A percentile compares a stretch with the other conserved stretches of the same genome.
phyloP scores from a whole-genome alignment of 805 yeast species.

The Candida easanensis region DNA sequence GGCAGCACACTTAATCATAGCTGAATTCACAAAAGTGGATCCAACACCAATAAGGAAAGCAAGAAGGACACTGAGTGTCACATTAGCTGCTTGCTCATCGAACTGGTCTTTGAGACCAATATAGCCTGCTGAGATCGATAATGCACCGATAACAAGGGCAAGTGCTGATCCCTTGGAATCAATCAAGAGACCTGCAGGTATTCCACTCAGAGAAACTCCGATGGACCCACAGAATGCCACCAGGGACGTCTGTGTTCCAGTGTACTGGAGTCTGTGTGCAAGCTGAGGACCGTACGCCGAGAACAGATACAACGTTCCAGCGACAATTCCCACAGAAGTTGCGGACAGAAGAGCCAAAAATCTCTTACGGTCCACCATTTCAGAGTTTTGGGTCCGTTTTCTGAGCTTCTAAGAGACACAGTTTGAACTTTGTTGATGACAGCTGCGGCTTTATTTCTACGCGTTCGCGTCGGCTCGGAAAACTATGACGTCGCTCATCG shows the following conservation, averaged over 20 bases:
- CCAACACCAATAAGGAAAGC: constrained; percentile 64
- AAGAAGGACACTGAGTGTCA: constrained; percentile 43
- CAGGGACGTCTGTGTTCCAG: constrained; percentile 60
- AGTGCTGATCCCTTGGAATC: constrained; percentile 58
- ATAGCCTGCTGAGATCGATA: constrained; percentile 53
- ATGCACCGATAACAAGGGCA: constrained; percentile 50
- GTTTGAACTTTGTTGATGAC: neutral
- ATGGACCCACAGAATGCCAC: constrained; percentile 68
- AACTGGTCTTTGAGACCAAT: constrained; percentile 51
- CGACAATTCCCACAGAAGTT: constrained; percentile 44
- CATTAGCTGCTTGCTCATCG: constrained; percentile 35
- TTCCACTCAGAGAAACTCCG: constrained; percentile 63
- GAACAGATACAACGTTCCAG: constrained; percentile 75
- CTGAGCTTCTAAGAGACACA: neutral
- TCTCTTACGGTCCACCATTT: constrained; percentile 8
- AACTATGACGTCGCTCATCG: neutral
- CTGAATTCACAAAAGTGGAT: constrained; percentile 60
- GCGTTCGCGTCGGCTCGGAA: neutral
- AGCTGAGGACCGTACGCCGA: constrained; percentile 79
- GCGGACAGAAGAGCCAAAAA: constrained; percentile 19
- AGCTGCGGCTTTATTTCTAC: neutral
- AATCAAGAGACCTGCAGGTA: constrained; percentile 63
- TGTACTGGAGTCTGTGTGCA: constrained; percentile 52
- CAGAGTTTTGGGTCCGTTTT: neutral
- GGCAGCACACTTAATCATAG: constrained; percentile 73